Base-by-base conservation (phyloP, 495 filamentous ascomycete species). In the Tetracladium marchalianum region DNA sequence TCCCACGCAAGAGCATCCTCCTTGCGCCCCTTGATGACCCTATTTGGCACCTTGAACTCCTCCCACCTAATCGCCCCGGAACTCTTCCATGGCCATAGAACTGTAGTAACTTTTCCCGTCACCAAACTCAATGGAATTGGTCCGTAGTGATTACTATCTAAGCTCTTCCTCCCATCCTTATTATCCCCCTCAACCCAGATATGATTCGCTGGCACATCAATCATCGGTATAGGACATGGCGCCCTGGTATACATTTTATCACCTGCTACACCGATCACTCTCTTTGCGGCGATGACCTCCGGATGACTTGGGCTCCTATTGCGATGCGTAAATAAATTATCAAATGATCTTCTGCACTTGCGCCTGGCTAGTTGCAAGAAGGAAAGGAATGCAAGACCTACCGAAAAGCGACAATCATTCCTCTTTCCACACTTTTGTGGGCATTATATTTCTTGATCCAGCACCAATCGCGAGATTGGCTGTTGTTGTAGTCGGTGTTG, bases 161-260 rank as follows among this genome's bases (percentile, higher is more conserved):
- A 59, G 50, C 75, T 78, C 49, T 72, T 63, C n/a, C 44, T 51
- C 27, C 43, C 66, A 49, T 80, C 72, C 35, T 64, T 61, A 12
- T 70, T 73, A 59, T 87, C 85, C 0, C 85, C 85, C 56, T 89
- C 84, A 13, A 90, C 68, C 85, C 85, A 90, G 32, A 89, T 67
- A 67, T 89, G 83, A 5, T 82, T 82, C 34, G 67, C 67, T 0
- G 84, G 84, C 11, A 90, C 72, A 27, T 71, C 66, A 49, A 78
- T 75, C 7, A 63, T 68, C 1, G 61, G 46, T 22, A 73, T 65
- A 24, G 78, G 70, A 57, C 78, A 85, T 12, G 81, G 81, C 34
- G 69, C 66, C 43, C 73, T 67, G 3, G 82, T 83, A 10, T 58
- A 65, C 15, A 90, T 70, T 2, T 71, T 63, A 52, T 90, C 85